phyloP scores from a whole-genome alignment of 352 stramenopile genomes.

The Saprolegnia diclina region DNA sequence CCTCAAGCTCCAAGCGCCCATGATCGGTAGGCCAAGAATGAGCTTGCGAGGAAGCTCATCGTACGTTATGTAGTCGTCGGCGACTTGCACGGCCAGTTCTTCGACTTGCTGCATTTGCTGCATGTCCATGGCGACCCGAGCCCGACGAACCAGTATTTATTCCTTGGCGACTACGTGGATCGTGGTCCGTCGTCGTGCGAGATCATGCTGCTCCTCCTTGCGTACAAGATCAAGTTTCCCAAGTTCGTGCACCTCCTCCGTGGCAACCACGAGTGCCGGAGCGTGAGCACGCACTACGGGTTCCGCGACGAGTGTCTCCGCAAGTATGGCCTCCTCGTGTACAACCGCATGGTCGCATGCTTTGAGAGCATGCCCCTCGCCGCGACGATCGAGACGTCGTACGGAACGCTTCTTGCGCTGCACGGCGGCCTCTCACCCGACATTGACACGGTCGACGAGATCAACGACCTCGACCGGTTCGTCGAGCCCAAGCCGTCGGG shows the following conservation, averaged over 20 bases:
- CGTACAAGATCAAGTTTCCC: constrained; percentile 98
- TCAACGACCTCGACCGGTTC: constrained; percentile 73
- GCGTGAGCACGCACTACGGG: constrained; percentile 99
- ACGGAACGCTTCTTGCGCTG: constrained; percentile 58
- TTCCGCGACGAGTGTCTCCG: constrained; percentile 97
- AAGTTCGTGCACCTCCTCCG: constrained; percentile 98
- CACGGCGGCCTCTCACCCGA: constrained; percentile 71
- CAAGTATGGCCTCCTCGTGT: constrained; percentile 72
- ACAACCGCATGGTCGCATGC: constrained; percentile 78
- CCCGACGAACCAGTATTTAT: constrained; percentile 94
- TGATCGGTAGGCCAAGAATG: constrained; percentile 3
- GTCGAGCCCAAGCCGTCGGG: constrained; percentile 77
- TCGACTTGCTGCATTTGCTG: constrained; percentile 92
- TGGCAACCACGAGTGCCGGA: constrained; percentile 98
- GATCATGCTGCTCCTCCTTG: constrained; percentile 95
- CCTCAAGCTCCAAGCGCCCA: constrained; percentile 1
- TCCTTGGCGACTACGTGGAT: constrained; percentile 91
- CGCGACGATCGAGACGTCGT: constrained; percentile 51
- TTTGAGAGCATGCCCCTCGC: constrained; percentile 78
- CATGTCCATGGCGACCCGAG: constrained; percentile 43
- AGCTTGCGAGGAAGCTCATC: background rate
- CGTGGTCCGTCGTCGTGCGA: constrained; percentile 95
- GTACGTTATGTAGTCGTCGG: constrained; percentile 32
- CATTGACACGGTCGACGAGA: constrained; percentile 64
- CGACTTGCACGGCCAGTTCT: constrained; percentile 98